Conservation (phyloP, 306 rosid genomes). For the Nissolia schottii region DNA sequence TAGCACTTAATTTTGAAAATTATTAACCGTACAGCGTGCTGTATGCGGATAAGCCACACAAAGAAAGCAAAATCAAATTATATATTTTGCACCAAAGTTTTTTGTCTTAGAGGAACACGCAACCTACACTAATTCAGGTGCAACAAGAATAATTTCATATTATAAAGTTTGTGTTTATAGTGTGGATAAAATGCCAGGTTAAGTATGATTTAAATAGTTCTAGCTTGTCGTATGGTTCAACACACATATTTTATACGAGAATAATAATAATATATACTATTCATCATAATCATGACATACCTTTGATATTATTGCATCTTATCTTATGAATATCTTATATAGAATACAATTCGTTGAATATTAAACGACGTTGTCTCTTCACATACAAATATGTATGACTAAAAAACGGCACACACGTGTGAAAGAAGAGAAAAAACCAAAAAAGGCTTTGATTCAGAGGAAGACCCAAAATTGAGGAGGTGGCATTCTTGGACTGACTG, state of each 20-base stretch:
- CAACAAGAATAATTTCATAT: too few relatives aligned
- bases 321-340: slow-evolving; percentile 10
- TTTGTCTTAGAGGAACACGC: not conserved
- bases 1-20: not conserved
- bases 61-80: slow-evolving; percentile 1
- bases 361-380: not conserved
- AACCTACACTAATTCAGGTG: not conserved
- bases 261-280: slow-evolving; percentile 2
- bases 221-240: slow-evolving; percentile 47
- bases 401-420: slow-evolving; percentile 20
- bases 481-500: slow-evolving; percentile 19
- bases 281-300: slow-evolving; percentile 4
- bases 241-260: not conserved
- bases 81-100: not conserved
- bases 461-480: slow-evolving; percentile 10
- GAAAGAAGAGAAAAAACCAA: slow-evolving; percentile 1
- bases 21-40: not conserved
- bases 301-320: slow-evolving; percentile 13
- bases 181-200: slow-evolving; percentile 12
- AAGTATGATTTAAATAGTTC: slow-evolving; percentile 34
- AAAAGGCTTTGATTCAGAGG: not conserved
- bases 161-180: not conserved
- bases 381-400: not conserved
- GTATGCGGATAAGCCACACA: not conserved
- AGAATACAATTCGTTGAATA: not conserved